phyloP scores from a whole-genome alignment of 1,284 basidiomycete genomes.

The Leccinum olivaceoglutinosum region DNA sequence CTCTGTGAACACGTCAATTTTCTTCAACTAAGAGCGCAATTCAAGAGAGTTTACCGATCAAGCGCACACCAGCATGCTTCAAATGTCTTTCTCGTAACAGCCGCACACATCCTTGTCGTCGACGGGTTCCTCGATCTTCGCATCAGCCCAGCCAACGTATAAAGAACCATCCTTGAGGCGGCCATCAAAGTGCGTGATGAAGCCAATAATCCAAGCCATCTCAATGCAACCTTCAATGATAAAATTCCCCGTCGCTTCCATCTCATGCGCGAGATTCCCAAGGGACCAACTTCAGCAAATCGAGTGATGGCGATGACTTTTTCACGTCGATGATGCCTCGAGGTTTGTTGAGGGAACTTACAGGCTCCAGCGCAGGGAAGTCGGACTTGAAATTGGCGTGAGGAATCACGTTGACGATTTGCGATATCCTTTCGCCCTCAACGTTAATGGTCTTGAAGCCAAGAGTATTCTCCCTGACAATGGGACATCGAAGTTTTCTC shows the following conservation, averaged over 20 bases:
- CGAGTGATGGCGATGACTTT: conserved; percentile 95
- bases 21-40: background rate
- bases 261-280: conserved; percentile 94
- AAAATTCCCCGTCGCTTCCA: conserved; percentile 77
- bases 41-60: conserved; percentile 68
- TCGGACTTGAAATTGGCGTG: conserved; percentile 67
- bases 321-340: conserved; percentile 91
- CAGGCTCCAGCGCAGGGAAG: conserved; percentile 70
- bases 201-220: conserved; percentile 99
- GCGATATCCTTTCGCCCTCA: conserved; percentile 89
- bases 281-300: conserved; percentile 97
- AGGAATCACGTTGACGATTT: conserved; percentile 90
- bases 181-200: conserved; percentile 98
- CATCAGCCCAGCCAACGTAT: conserved; percentile 97
- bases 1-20: conserved; percentile 47
- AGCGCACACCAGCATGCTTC: conserved; percentile 87
- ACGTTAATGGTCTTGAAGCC: conserved; percentile 90
- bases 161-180: conserved; percentile 88
- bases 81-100: conserved; percentile 92
- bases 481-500: conserved; percentile 45
- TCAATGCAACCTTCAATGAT: conserved; percentile 97
- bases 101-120: conserved; percentile 96
- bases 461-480: conserved; percentile 89
- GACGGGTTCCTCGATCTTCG: conserved; percentile 91
- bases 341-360: conserved; percentile 66